Base-by-base conservation (phyloP, 1,284 basidiomycete species). In the Rhodotorula sp. region DNA sequence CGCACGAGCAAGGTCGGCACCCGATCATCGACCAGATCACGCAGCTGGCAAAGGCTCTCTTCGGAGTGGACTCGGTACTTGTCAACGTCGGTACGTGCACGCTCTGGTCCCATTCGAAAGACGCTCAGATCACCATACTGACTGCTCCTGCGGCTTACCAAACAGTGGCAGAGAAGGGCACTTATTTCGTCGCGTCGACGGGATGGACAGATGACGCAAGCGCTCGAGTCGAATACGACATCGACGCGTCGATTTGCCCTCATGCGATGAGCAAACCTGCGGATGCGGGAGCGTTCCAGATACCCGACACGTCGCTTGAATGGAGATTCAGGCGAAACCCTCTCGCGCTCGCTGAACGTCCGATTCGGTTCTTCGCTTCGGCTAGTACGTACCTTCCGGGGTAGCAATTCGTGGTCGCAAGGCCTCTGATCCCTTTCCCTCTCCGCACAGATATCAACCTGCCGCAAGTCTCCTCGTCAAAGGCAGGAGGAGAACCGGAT, bases 301-400 rank as follows among this genome's bases (percentile, higher is more conserved):
- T 71, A 3, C 58, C 56, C 10, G 48, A 65, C 51, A 7, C 59
- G 4, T 8, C 16, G 5, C 16, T 54, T 16, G 70, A 71, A 49
- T 71, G 66, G 67, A 67, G 70, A n/a, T 71, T 71, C 62, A 31
- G 20, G 10, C 52, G 14, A 3, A 52, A 34, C 5, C 62, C 58
- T 21, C 51, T 67, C 31, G 58, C 34, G 3, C 20, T 48, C 6
- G 43, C 34, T 3, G 43, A 65, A 1, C 46, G 64, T 3, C 64
- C 48, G 21, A 34, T 67, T 23, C 3, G 29, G 1, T 67, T 67
- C 52, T 67, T 67, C 29, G 65, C 65, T 3, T 61, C 58, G 2
- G n/a, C 51, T 51, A 67, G 61, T 62, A 46, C 16, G 68, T 52
- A n/a, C n/a, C n/a, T n/a, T n/a, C n/a, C n/a, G n/a, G n/a, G n/a